Evolutionary conservation across 352 stramenopile genomes (phyloP).

Genomic region (Phytophthora pistaciae): DNA sequence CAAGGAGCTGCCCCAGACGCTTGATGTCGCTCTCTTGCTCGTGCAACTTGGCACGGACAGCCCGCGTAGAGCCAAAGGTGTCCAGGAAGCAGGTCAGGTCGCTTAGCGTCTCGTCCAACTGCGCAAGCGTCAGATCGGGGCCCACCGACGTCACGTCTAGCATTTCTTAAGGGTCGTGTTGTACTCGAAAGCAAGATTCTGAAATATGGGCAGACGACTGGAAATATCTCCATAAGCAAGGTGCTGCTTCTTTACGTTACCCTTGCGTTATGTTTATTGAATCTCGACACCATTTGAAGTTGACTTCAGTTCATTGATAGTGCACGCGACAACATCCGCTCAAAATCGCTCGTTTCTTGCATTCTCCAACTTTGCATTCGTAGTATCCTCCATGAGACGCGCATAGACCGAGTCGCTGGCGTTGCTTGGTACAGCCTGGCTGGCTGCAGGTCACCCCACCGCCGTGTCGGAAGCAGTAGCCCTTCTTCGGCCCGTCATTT

Average conservation of each 20-base stretch:
- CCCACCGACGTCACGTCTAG: slow-evolving; percentile 8
- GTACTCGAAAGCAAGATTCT: background rate
- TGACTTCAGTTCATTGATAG: background rate
- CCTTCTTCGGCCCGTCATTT: background rate
- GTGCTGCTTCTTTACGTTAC: background rate
- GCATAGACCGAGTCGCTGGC: slow-evolving; percentile 2
- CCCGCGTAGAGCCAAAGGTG: background rate
- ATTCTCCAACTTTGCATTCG: slow-evolving; percentile 11
- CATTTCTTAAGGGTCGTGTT: background rate
- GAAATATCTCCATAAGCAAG: background rate
- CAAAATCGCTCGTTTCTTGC: background rate
- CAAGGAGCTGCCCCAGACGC: background rate
- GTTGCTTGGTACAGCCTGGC: slow-evolving; percentile 10
- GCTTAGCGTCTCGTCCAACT: background rate
- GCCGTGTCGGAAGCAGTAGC: slow-evolving; percentile 17
- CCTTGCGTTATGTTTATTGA: no score
- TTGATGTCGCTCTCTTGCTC: background rate
- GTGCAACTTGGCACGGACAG: background rate
- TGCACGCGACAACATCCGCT: background rate
- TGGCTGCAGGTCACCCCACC: slow-evolving; percentile 1
- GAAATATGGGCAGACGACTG: background rate
- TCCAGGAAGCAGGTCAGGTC: background rate
- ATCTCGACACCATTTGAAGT: background rate
- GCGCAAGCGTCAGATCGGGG: background rate
- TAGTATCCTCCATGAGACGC: slow-evolving; percentile 4